Base-by-base conservation (phyloP, 805 yeast genomes). In the Ogataea methylovora region DNA sequence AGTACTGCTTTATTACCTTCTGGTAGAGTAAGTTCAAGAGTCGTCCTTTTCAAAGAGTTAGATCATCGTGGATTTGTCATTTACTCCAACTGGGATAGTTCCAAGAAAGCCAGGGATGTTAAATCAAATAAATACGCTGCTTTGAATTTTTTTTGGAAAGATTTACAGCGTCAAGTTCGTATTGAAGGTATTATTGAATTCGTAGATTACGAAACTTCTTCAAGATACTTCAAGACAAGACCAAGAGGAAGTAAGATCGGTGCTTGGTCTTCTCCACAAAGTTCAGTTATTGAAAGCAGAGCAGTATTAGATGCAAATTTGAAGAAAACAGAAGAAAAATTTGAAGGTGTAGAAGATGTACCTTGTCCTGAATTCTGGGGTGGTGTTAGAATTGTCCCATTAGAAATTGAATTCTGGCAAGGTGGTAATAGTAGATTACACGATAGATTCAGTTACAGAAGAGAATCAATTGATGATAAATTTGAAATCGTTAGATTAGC, bases 351-450 rank as follows among this genome's bases (percentile, higher is more conserved):
- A 8, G 73, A 73, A 24, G 76, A 78, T 25, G 76, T 92, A 29
- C 94, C 94, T 20, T 82, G 94, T 43, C 98, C 98, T 12, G 88
- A 84, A 24, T 80, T 65, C 54, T 92, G 98, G 98, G 98, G 97
- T 35, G 98, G 98, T 1, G 54, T 92, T 32, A 71, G 95, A 51
- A 69, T 92, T 13, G 76, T 82, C 27, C 98, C 98, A 5, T 61
- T 84, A 30, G 95, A 86, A 52, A 72, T 90, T 44, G 98, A 92
- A 61, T 92, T 90, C 53, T 92, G 97, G 97, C 98, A 92, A 63
- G 98, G 98, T 13, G 76, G 98, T 43, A 68, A 72, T 39, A 80
- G 84, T 51, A 73, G 98, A 56, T 65, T 90, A 33, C 98, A 92
- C 57, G 98, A 92, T 58, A 73, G 98, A 46, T 66, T 88, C 33